Evolutionary conservation across 1,139 yeast species (phyloP), one percentile per base, ranked within the genome.

Genomic region (Pichia sp.): DNA sequence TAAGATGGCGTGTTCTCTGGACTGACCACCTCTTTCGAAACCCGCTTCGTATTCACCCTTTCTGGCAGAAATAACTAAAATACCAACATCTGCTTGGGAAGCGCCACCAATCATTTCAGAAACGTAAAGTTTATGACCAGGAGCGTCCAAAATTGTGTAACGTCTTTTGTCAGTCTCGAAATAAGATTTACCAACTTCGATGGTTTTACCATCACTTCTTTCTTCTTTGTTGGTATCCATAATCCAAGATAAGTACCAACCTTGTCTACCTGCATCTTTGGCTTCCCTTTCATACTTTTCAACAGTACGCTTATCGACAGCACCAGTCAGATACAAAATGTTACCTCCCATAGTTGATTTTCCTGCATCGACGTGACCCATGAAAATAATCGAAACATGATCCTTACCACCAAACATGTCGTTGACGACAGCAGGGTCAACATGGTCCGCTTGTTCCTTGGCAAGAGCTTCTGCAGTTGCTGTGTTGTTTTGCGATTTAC

Each of bases 341-440:
- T 93, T 93, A 75, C 99, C 99, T 70, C 99, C 99, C 97, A 95
- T 90, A 60, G 99, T 93, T 54, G 97, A 90, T 75, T 93, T 93
- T 70, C 99, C 99, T 45, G 99, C 99, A 79, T 93, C 99, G 65
- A 93, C 99, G 71, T 93, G 99, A 64, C 99, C 99, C 98, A 93
- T 95, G 74, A 93, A 93, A 67, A 93, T 90, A 66, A 93, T 87
- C 40, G 97, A 90, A 68, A 93, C 82, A 74, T 95, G 99, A 70
- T 92, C 98, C 73, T 95, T 95, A 67, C 95, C 96, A 58, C 97
- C 98, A 69, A 90, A 95, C 86, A 95, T 75, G 66, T 93, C 99
- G 55, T 81, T 85, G 61, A 93, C 89, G 59, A 90, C 82, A 65
- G 87, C 96, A 68, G 88, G 87, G 69, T 93, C 99, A 59, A 93